phyloP scores from a whole-genome alignment of 23 red algal genomes.

The Gracilaria gracilis region DNA sequence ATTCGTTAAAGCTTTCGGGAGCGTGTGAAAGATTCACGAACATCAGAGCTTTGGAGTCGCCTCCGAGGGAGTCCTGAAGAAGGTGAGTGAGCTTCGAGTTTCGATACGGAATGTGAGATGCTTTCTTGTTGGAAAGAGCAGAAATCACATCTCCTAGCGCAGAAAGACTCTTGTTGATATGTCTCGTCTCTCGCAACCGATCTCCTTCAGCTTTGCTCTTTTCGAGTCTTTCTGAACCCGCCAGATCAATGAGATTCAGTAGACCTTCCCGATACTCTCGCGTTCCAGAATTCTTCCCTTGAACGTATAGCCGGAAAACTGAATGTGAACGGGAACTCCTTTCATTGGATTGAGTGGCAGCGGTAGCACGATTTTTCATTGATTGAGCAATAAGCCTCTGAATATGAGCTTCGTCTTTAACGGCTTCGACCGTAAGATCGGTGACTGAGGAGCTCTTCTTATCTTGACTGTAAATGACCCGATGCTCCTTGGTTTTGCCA shows the following conservation, averaged over 20 bases:
- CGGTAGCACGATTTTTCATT: constrained; percentile 87
- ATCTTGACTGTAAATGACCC: constrained; percentile 48
- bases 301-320: constrained; percentile 93
- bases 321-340: constrained; percentile 89
- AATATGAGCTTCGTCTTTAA: constrained; percentile 65
- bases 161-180: constrained; percentile 95
- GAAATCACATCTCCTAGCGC: constrained; percentile 87
- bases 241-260: constrained; percentile 97
- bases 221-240: constrained; percentile 89
- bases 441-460: constrained; percentile 74
- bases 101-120: constrained; percentile 85
- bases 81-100: constrained; percentile 97
- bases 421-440: constrained; percentile 64
- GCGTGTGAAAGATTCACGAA: constrained; percentile 96
- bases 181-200: constrained; percentile 84
- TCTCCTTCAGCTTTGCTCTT: constrained; percentile 79
- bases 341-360: constrained; percentile 86
- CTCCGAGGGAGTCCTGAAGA: constrained; percentile 97
- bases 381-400: constrained; percentile 73
- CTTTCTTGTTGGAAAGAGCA: constrained; percentile 74
- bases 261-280: constrained; percentile 66
- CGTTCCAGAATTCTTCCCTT: constrained; percentile 68
- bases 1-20: constrained; percentile 85
- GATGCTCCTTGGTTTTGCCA: constrained; percentile 32
- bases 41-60: constrained; percentile 98